Conservation (phyloP, 495 filamentous ascomycete species). For the Friedmanniomyces simplex region DNA sequence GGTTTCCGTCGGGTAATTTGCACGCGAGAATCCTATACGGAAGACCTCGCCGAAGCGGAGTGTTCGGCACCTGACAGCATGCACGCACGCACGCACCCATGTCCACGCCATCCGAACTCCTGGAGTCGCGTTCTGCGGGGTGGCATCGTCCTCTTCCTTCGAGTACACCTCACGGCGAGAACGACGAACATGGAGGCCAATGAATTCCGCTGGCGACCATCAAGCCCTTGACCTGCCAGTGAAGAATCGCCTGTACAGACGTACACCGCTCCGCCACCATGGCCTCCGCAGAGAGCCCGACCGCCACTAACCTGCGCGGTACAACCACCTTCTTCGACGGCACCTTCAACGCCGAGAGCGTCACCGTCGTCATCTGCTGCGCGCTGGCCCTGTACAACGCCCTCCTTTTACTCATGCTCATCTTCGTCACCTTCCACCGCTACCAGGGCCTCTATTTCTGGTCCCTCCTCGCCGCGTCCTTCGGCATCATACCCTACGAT, state of each 20-base stretch:
- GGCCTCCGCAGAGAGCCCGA: neutral
- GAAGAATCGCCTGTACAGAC: too few species aligned
- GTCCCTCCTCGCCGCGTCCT: slow-evolving; percentile 32
- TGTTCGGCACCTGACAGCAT: neutral
- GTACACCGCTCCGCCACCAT: neutral
- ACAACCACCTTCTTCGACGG: slow-evolving; percentile 1
- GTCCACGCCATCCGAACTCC: too few species aligned
- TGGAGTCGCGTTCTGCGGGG: too few species aligned
- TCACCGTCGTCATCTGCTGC: slow-evolving; percentile 22
- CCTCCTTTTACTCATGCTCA: slow-evolving; percentile 33
- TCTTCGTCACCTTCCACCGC: slow-evolving; percentile 34
- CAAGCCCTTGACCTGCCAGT: too few species aligned
- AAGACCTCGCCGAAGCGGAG: neutral
- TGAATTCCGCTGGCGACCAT: too few species aligned
- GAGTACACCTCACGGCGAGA: too few species aligned
- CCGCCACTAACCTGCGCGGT: neutral
- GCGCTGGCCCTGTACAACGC: slow-evolving; percentile 37
- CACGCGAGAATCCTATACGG: neutral
- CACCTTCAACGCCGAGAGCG: neutral
- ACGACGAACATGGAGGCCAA: too few species aligned
- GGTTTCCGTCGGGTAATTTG: neutral
- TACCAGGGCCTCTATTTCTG: slow-evolving; percentile 36
- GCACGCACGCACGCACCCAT: neutral
- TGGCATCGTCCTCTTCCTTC: too few species aligned
- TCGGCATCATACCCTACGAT: slow-evolving; percentile 48